phyloP scores from a whole-genome alignment of 768 basidiomycete species.

The Lactarius psammicola region DNA sequence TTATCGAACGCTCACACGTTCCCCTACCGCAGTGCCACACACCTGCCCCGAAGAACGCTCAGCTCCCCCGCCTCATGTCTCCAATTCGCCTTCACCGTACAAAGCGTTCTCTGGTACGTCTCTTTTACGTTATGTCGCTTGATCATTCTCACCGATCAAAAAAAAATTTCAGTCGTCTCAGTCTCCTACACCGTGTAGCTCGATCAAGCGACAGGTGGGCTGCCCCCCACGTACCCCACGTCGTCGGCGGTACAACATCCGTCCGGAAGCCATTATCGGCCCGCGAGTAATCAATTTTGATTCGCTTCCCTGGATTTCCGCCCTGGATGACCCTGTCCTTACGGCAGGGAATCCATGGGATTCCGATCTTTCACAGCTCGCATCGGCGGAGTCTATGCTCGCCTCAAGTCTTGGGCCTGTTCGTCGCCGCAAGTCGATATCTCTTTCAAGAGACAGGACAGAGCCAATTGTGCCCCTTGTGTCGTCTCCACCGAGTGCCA shows the following conservation, averaged over 20 bases:
- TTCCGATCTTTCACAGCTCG: slow-evolving; percentile 29
- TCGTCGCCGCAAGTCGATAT: slow-evolving; percentile 27
- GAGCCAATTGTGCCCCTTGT: slow-evolving; percentile 17
- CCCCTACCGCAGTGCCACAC: slow-evolving; percentile 21
- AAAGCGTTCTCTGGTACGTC: slow-evolving; percentile 25
- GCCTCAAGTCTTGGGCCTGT: slow-evolving; percentile 24
- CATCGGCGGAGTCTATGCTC: slow-evolving; percentile 20
- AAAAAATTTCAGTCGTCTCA: slow-evolving; percentile 24
- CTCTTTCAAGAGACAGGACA: slow-evolving; percentile 19
- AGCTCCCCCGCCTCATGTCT: slow-evolving; percentile 28
- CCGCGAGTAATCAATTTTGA: slow-evolving; percentile 25
- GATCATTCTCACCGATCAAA: not conserved
- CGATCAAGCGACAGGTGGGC: slow-evolving; percentile 26
- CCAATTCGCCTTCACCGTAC: slow-evolving; percentile 26
- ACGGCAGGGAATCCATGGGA: slow-evolving; percentile 25
- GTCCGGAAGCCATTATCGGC: slow-evolving; percentile 14
- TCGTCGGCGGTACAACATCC: slow-evolving; percentile 27
- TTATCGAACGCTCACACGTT: slow-evolving; percentile 6
- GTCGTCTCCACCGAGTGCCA: slow-evolving; percentile 4
- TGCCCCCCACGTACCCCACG: slow-evolving; percentile 28
- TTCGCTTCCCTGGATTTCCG: slow-evolving; percentile 29
- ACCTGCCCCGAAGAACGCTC: slow-evolving; percentile 21
- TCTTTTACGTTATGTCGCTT: not conserved
- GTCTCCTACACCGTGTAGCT: slow-evolving; percentile 30
- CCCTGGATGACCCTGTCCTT: slow-evolving; percentile 23